Base-by-base conservation (phyloP, 306 rosid species). In the apple (Malus domestica) region DNA sequence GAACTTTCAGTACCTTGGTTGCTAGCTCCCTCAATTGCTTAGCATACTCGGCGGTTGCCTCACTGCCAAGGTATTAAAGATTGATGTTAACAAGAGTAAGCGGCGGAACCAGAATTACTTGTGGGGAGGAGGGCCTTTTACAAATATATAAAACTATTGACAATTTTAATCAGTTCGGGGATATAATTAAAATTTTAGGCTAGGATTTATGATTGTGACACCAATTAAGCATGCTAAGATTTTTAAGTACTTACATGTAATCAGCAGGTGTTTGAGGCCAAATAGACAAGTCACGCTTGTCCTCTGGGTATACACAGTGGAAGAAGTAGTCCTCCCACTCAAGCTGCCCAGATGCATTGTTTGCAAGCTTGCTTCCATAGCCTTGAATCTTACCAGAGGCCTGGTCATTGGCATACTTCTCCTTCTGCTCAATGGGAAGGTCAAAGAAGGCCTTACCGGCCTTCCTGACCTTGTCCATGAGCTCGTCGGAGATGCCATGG, bases 301-400 rank as follows among this genome's bases (percentile, higher is more conserved):
- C 87, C 62, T 90, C 85, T 0, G 98, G 98, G 68, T 59, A 89
- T 18, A 73, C 42, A 38, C 85, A 88, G 71, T 93, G 98, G 85
- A 93, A 93, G 78, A 90, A 93, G 68, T 90, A 93, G 70, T 93
- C 98, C 71, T 90, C 91, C 98, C 98, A 90, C 74, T 93, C 98
- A 5, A 90, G 93, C 66, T 82, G 90, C 0, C 98, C 98, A 44
- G 91, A 80, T 0, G 88, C 87, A 76, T 85, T 90, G 72, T 93
- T 93, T 0, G 98, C 96, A 0, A 93, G 87, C 75, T 93, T 93
- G 87, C 98, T 93, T 11, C 98, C 98, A n/a, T 93, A 93, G 12
- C 98, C 98, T 77, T 93, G 96, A 72, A 93, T 81, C 46, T 83
- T 85, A 0, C 95, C 95, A 0, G 81, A 40, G 0, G 10, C 83